Base-by-base conservation (phyloP, 352 stramenopile genomes). In the Globisporangium ultimum region DNA sequence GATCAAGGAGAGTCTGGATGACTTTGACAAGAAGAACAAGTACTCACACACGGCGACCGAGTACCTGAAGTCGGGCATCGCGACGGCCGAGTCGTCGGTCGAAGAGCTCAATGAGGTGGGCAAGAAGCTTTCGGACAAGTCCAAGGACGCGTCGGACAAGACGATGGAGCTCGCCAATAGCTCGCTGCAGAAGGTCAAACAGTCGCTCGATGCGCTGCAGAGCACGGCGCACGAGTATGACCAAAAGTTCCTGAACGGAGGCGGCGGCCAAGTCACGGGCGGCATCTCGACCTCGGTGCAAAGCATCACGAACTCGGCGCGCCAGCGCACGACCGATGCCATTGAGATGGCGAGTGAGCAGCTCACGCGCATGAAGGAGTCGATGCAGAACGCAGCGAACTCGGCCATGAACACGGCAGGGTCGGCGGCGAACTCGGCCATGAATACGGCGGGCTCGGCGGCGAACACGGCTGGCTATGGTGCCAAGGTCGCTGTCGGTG, bases 291-390 rank as follows among this genome's bases (percentile, higher is more conserved):
- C 28, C 28, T 47, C 43, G 3, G 54, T 87, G 54, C 77, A 89
- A 20, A 63, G 64, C 12, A 62, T 79, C 20, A 74, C 83, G 47
- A 88, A 87, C 48, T 34, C 64, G 12, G 74, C 76, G 0, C 75
- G 81, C 20, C 81, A 91, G 64, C 63, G 60, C 34, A 71, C 77
- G 14, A 89, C 71, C 46, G 81, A 91, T 18, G 71, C 71, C 3
- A 64, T 89, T 59, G 77, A 91, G 52, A 75, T 61, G 53, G 67
- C 77, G 34, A 81, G 60, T 38, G 81, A 91, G 2, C 66, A 80
- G 53, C 63, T 84, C 41, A 71, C 56, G 48, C 71, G 73, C 22
- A 43, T 89, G 45, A 68, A 71, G 36, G 66, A 82, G 24, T 57
- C 71, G 13, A 48, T 83, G 36, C 62, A 72, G 58, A 83, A 85